phyloP scores from a whole-genome alignment of 371 early-diverging fungal species.

The Lichtheimia corymbifera region DNA sequence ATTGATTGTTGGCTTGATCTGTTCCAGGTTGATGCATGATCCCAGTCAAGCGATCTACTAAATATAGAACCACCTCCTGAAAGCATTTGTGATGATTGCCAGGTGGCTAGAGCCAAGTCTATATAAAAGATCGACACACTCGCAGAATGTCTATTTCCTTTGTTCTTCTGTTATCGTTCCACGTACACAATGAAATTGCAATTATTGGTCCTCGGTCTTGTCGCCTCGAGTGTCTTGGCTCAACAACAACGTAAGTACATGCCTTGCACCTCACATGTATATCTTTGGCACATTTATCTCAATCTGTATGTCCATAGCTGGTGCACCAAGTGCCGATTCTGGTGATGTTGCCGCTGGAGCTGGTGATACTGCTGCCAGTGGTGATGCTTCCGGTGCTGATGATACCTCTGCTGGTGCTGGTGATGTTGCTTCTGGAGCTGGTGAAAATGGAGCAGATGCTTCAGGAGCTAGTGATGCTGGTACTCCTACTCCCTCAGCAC shows the following conservation, averaged over 20 bases:
- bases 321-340: background rate
- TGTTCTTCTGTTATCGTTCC: background rate
- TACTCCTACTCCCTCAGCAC: too few relatives aligned
- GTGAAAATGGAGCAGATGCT: too few relatives aligned
- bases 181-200: background rate
- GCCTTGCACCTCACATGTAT: background rate
- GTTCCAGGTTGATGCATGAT: too few relatives aligned
- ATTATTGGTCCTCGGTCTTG: background rate
- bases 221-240: background rate
- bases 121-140: too few relatives aligned
- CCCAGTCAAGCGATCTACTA: too few relatives aligned
- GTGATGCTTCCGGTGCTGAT: background rate
- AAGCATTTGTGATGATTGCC: too few relatives aligned
- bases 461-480: too few relatives aligned
- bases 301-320: background rate
- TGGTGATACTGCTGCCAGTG: background rate
- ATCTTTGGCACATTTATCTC: background rate
- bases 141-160: background rate
- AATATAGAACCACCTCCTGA: too few relatives aligned
- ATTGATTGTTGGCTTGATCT: too few relatives aligned
- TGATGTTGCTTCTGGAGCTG: too few relatives aligned
- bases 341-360: background rate
- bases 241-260: background rate
- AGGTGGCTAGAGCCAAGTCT: too few relatives aligned
- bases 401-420: background rate